phyloP scores from a whole-genome alignment of 495 filamentous ascomycete genomes.

The Penicillium dipodomyicola region DNA sequence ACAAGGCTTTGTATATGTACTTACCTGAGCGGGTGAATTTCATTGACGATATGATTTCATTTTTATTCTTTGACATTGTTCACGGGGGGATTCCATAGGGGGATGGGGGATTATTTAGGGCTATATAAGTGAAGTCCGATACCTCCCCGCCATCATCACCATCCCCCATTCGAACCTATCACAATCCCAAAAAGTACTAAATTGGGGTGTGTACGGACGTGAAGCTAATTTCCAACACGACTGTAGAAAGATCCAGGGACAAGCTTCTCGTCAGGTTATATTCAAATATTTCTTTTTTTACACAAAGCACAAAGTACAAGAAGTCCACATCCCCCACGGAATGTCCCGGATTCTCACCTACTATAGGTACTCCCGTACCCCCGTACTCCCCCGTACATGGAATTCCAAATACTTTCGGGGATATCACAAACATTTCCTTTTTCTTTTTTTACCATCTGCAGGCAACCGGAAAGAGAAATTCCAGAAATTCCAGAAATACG shows the following conservation, averaged over 20 bases:
- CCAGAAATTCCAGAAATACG: not conserved
- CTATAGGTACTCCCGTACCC: not conserved
- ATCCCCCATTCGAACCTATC: not conserved
- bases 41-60: conserved; percentile 6
- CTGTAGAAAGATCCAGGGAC: conserved; percentile 7
- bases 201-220: conserved; percentile 6
- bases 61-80: not conserved
- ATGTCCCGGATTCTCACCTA: conserved; percentile 3
- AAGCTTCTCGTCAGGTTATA: conserved; percentile 14
- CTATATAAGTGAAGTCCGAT: not conserved
- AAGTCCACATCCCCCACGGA: conserved; percentile 1
- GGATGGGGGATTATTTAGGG: not conserved
- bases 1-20: conserved; percentile 30
- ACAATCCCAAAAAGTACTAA: not conserved
- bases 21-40: conserved; percentile 7
- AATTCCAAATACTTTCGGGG: not conserved
- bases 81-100: not conserved
- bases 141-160: not conserved
- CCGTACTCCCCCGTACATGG: no score
- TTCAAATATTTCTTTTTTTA: conserved; percentile 5
- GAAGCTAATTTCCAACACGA: conserved; percentile 13
- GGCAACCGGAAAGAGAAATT: not conserved
- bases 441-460: not conserved
- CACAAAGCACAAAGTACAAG: conserved; percentile 7
- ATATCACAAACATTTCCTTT: not conserved